phyloP scores from a whole-genome alignment of 371 early-diverging fungal genomes.

The Batrachochytrium dendrobatidis region DNA sequence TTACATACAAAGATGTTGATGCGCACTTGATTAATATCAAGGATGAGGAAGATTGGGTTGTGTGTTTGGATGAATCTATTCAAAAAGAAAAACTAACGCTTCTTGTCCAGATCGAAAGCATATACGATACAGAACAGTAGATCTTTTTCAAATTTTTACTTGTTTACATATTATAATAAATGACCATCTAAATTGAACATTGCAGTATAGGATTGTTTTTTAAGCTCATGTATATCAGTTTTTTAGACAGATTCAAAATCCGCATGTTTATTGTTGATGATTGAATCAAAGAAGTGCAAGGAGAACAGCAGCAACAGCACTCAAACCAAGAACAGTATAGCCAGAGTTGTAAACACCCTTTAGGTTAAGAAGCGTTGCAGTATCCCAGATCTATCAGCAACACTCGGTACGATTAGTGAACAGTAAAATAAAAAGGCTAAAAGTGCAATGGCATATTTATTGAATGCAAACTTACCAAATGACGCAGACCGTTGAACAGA shows the following conservation, averaged over 20 bases:
- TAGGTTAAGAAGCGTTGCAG: constrained; percentile 55
- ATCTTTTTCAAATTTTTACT: too few species aligned
- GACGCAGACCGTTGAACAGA: constrained; percentile 78
- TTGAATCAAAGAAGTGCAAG: too few species aligned
- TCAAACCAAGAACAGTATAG: constrained; percentile 64
- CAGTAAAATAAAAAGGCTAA: not conserved
- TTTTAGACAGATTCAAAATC: too few species aligned
- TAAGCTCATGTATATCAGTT: too few species aligned
- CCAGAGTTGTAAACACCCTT: constrained; percentile 79
- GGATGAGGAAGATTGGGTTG: constrained; percentile 25
- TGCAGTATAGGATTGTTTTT: too few species aligned
- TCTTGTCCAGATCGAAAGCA: not conserved
- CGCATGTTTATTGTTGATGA: too few species aligned
- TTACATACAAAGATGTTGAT: constrained; percentile 16
- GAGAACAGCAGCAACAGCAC: constrained; percentile 50
- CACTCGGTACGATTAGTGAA: not conserved
- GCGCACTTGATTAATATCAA: constrained; percentile 10
- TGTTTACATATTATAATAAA: too few species aligned
- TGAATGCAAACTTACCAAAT: constrained; percentile 54
- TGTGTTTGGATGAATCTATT: constrained; percentile 8
- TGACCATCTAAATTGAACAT: too few species aligned
- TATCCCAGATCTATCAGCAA: constrained; percentile 80
- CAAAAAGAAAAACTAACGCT: not conserved
- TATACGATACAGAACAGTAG: too few species aligned
- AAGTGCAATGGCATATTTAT: not conserved